Conservation (phyloP, 257 asterid genomes). For the Buddleja alternifolia region DNA sequence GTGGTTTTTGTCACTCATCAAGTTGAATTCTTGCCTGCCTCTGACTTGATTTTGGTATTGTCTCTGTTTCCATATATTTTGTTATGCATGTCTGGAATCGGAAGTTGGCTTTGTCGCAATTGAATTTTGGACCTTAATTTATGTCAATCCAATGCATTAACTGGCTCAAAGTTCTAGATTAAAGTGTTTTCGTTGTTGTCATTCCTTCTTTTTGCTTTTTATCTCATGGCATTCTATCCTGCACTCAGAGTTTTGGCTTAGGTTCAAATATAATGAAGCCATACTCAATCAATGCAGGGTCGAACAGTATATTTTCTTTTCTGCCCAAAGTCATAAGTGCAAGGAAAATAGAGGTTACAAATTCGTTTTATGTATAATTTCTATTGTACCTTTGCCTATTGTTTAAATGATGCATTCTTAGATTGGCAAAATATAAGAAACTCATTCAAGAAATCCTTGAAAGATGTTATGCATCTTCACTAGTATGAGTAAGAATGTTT, state of each 20-base stretch:
- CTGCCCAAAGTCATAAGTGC: not conserved
- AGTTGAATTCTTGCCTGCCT: conserved; percentile 94
- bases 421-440: not conserved
- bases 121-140: not conserved
- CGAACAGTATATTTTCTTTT: not conserved
- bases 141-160: not conserved
- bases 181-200: conserved; percentile 15
- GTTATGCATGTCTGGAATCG: not conserved
- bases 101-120: not conserved
- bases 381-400: not conserved
- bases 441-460: not conserved
- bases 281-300: not conserved
- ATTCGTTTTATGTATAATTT: not conserved
- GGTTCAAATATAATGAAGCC: not conserved
- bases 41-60: conserved; percentile 92
- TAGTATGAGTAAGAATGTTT: not conserved
- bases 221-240: conserved; percentile 1
- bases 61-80: conserved; percentile 11
- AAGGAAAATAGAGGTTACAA: not conserved
- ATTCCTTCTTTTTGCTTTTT: not conserved
- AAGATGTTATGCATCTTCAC: not conserved
- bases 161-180: conserved; percentile 2
- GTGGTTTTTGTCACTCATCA: conserved; percentile 95
- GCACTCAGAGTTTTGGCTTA: conserved; percentile 13
- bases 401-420: not conserved